Evolutionary conservation across 2,329 filamentous ascomycete genomes (phyloP).

Genomic region (Beauveria sp.): DNA sequence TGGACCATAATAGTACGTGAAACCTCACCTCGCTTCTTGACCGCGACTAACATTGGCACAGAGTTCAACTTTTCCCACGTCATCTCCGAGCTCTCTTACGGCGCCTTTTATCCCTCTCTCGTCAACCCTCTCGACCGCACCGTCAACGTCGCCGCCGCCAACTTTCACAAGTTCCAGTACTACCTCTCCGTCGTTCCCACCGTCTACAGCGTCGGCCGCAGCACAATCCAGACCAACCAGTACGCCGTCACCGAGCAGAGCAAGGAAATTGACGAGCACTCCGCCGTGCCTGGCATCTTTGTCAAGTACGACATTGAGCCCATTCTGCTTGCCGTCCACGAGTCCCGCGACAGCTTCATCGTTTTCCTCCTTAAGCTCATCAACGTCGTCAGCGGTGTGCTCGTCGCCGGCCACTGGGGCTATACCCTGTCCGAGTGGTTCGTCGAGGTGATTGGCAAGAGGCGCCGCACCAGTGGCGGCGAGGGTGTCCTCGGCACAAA

Average conservation of each 20-base stretch:
- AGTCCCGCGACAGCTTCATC: conserved; percentile 69
- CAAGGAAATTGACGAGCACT: conserved; percentile 57
- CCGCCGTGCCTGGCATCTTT: conserved; percentile 76
- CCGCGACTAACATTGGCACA: conserved; percentile 28
- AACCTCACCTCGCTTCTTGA: too few species aligned
- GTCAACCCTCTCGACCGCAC: conserved; percentile 92
- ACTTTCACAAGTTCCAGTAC: conserved; percentile 98
- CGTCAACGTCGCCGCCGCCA: conserved; percentile 60
- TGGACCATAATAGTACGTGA: conserved; percentile 55
- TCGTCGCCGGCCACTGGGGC: conserved; percentile 91
- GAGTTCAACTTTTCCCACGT: conserved; percentile 98
- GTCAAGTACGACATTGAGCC: conserved; percentile 99
- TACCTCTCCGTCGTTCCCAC: conserved; percentile 94
- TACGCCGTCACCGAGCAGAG: conserved; percentile 94
- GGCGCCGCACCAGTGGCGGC: conserved; percentile 36
- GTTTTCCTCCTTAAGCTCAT: conserved; percentile 73
- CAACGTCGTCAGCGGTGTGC: conserved; percentile 82
- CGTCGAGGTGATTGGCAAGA: conserved; percentile 44
- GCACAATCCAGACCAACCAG: conserved; percentile 85
- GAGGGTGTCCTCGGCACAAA: conserved; percentile 46
- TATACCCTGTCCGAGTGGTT: conserved; percentile 80
- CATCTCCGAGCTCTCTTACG: conserved; percentile 92
- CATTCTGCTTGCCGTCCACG: conserved; percentile 77
- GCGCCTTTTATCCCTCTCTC: conserved; percentile 90
- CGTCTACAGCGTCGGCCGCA: conserved; percentile 65